Percentiles rank a stretch among this genome's conserved stretches.
phyloP scores from a whole-genome alignment of 192 early-diverging fungal genomes.

The Coemansia sp. region DNA sequence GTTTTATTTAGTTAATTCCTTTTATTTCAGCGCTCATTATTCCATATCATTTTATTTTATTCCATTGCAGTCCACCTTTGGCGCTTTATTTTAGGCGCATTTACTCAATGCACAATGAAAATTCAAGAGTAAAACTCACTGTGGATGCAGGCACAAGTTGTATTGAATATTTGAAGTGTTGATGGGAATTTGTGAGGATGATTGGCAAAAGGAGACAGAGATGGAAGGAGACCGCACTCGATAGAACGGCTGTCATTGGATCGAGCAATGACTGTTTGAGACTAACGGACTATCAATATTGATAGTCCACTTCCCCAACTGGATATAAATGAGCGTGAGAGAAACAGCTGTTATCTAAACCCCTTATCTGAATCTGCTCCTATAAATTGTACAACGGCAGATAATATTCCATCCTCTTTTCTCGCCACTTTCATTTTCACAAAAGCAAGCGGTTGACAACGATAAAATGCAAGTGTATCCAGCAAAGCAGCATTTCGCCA shows the following conservation, averaged over 20 bases:
- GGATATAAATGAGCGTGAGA: conserved; percentile 3
- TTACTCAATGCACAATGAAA: too few relatives aligned
- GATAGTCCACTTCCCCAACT: neutral
- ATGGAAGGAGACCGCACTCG: neutral
- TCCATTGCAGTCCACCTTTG: neutral
- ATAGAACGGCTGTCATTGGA: too few relatives aligned
- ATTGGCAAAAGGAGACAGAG: neutral
- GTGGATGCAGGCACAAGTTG: neutral
- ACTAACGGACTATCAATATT: neutral
- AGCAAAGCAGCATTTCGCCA: conserved; percentile 63
- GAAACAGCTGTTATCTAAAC: neutral
- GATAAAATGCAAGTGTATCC: conserved; percentile 47
- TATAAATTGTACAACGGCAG: neutral
- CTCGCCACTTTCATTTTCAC: neutral
- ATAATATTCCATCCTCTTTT: neutral
- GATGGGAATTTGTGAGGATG: neutral
- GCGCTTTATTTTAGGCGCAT: too few relatives aligned
- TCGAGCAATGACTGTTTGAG: neutral
- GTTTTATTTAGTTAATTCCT: neutral
- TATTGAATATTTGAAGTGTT: neutral
- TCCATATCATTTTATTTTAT: neutral
- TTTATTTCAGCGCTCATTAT: neutral
- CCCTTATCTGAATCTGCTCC: neutral
- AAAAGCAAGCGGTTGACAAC: neutral
- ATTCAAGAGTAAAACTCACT: too few relatives aligned